A percentile compares a stretch with the other conserved stretches of the same genome.
Conservation (phyloP, 169 alveolate species). For the Plasmodium berghei region DNA sequence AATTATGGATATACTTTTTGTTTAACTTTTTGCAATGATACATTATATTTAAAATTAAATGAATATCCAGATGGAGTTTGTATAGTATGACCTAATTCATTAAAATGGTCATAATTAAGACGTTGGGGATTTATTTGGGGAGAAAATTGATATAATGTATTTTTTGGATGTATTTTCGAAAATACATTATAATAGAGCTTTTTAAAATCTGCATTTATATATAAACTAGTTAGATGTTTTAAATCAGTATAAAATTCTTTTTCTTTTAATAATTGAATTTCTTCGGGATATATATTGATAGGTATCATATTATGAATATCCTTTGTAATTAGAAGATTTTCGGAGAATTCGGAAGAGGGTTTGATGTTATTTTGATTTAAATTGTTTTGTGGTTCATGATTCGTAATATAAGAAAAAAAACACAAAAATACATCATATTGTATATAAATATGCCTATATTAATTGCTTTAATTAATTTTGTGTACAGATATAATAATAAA, state of each 20-base stretch:
- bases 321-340: background rate
- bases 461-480: no score
- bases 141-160: conserved; percentile 17
- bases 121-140: conserved; percentile 2
- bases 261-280: conserved; percentile 10
- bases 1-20: conserved; percentile 2
- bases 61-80: background rate
- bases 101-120: conserved; percentile 12
- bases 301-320: background rate
- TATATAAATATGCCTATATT: no score
- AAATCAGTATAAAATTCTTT: conserved; percentile 6
- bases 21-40: conserved; percentile 16
- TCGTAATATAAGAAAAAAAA: no score
- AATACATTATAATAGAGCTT: conserved; percentile 12
- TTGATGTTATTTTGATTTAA: background rate
- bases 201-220: conserved; percentile 33
- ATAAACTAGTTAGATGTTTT: conserved; percentile 20
- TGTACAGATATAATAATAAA: no score
- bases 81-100: background rate
- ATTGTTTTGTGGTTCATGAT: background rate
- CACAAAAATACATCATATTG: no score
- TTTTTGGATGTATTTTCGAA: conserved; percentile 17
- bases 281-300: conserved; percentile 9
- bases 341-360: background rate
- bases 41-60: conserved; percentile 7